These are phyloP conservation scores for Apiospora marii DNA, from an alignment of 2,329 filamentous ascomycete species.

Conservation along the genomic window DNA sequence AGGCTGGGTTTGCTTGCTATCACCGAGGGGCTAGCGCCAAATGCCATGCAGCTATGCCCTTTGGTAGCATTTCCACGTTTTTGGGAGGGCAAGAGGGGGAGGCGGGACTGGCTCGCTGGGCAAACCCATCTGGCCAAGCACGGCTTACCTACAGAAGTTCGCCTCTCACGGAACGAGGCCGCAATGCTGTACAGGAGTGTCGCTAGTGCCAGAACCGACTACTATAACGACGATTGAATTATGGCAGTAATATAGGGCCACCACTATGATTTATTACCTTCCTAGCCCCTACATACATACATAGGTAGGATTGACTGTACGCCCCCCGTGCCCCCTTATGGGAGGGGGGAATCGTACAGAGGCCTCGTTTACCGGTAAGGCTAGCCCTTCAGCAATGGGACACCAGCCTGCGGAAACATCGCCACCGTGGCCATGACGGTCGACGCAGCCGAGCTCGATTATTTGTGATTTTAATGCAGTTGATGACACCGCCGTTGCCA, in stretches of 20 bases:
- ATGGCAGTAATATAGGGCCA: not conserved
- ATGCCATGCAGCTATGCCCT: constrained; percentile 11
- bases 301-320: not conserved
- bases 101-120: not conserved
- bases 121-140: not conserved
- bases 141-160: not conserved
- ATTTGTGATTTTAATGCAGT: not conserved
- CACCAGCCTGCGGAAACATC: not conserved
- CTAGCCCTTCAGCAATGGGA: not conserved
- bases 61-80: constrained; percentile 2
- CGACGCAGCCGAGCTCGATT: not conserved
- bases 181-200: not conserved
- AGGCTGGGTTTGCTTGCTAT: constrained; percentile 12
- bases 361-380: not conserved
- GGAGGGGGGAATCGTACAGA: not conserved
- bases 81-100: not conserved
- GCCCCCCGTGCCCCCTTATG: not conserved
- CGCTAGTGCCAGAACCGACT: not conserved
- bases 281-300: not conserved
- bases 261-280: not conserved
- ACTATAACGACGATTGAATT: not conserved
- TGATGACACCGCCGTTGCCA: not conserved
- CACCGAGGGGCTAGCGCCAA: not conserved
- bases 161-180: not conserved
- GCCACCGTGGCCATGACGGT: not conserved